phyloP scores from a whole-genome alignment of 2,329 filamentous ascomycete species.

The Fonsecaea monophora region DNA sequence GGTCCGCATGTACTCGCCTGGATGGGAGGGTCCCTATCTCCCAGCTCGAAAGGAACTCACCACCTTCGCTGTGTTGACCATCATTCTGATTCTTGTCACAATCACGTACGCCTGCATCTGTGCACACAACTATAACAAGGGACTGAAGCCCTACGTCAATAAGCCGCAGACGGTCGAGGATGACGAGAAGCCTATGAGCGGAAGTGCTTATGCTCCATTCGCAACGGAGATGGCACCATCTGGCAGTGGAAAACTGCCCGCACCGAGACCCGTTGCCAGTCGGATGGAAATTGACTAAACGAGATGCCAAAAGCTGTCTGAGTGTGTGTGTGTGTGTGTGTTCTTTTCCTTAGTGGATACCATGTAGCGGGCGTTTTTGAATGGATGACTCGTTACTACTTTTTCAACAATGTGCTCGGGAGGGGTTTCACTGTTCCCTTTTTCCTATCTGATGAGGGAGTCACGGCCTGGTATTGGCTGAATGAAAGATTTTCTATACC shows the following conservation, averaged over 20 bases:
- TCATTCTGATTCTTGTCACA: slow-evolving; percentile 84
- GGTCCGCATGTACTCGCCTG: slow-evolving; percentile 84
- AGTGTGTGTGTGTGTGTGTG: not conserved
- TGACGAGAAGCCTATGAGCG: slow-evolving; percentile 36
- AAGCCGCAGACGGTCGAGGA: slow-evolving; percentile 30
- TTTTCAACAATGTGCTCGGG: not conserved
- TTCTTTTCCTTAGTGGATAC: slow-evolving; percentile 9
- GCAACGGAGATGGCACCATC: slow-evolving; percentile 33
- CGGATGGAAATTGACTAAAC: slow-evolving; percentile 38
- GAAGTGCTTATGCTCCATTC: slow-evolving; percentile 35
- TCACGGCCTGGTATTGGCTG: slow-evolving; percentile 6
- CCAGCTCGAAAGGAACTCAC: slow-evolving; percentile 86
- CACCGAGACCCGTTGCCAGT: slow-evolving; percentile 23
- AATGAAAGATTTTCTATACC: not conserved
- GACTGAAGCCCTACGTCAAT: slow-evolving; percentile 81
- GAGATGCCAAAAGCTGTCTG: slow-evolving; percentile 6
- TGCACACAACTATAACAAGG: slow-evolving; percentile 87
- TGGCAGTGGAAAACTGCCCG: slow-evolving; percentile 26
- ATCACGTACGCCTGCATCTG: slow-evolving; percentile 87
- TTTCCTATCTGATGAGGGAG: slow-evolving; percentile 25
- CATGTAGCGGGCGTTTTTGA: slow-evolving; percentile 21
- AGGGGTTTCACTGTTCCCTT: not conserved
- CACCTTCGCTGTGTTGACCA: slow-evolving; percentile 91
- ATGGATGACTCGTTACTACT: slow-evolving; percentile 1
- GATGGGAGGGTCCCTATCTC: slow-evolving; percentile 67